Percentiles rank a stretch among this genome's conserved stretches.
phyloP scores from a whole-genome alignment of 1,284 basidiomycete species.

The Austropuccinia psidii region DNA sequence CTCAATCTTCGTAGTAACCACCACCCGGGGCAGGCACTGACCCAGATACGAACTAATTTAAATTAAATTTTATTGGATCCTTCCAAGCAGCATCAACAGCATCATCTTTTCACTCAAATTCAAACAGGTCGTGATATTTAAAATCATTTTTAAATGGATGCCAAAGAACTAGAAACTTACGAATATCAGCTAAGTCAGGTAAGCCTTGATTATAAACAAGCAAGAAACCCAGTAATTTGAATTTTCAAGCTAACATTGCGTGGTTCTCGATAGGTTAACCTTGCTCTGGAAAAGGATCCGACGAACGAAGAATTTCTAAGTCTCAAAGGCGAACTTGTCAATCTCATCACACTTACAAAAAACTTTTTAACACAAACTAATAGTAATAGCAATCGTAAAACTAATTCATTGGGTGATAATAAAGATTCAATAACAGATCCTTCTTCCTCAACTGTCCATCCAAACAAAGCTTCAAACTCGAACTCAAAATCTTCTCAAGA shows the following conservation, averaged over 20 bases:
- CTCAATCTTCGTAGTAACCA: no score
- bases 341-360: conserved; percentile 81
- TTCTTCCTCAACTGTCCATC: conserved; percentile 35
- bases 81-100: no score
- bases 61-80: no score
- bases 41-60: no score
- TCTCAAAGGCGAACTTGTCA: conserved; percentile 73
- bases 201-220: no score
- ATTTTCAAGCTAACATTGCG: no score
- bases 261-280: conserved; percentile 63
- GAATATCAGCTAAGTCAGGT: conserved; percentile 39
- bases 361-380: conserved; percentile 62
- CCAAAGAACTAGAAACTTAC: conserved; percentile 39
- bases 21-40: no score
- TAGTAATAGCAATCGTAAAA: conserved; percentile 41
- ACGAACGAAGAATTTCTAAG: conserved; percentile 61
- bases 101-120: no score
- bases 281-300: conserved; percentile 73
- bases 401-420: conserved; percentile 57
- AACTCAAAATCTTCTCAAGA: conserved; percentile 24
- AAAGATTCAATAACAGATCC: conserved; percentile 53
- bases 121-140: no score
- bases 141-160: no score
- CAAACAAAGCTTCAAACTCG: conserved; percentile 25
- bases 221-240: no score